Evolutionary conservation across 805 yeast species (phyloP).

Genomic region (Teunomyces gatunensis): DNA sequence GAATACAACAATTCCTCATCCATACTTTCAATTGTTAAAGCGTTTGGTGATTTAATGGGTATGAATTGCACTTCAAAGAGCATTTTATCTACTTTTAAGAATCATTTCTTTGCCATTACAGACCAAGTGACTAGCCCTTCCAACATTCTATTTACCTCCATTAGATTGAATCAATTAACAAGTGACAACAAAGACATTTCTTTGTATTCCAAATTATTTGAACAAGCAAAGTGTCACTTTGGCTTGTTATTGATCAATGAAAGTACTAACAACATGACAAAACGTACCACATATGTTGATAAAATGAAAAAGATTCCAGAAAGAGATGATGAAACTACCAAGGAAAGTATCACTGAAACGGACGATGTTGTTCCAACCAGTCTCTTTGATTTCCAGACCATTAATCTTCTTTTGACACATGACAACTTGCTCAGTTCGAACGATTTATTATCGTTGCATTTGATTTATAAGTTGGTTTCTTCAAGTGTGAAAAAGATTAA

Average conservation of each 20-base stretch:
- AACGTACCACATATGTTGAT: neutral
- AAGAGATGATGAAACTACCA: neutral
- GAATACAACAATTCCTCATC: constrained; percentile 31
- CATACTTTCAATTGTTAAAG: constrained; percentile 32
- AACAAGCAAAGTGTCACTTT: constrained; percentile 26
- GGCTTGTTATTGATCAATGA: constrained; percentile 30
- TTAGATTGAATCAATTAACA: constrained; percentile 15
- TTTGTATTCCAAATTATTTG: constrained; percentile 26
- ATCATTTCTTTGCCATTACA: constrained; percentile 29
- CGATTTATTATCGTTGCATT: constrained; percentile 32
- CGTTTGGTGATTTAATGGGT: constrained; percentile 32
- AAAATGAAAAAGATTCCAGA: neutral
- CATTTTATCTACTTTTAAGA: constrained; percentile 29
- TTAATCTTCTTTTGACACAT: constrained; percentile 30
- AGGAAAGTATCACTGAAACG: constrained; percentile 4
- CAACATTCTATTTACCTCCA: constrained; percentile 26
- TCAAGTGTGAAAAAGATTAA: constrained; percentile 13
- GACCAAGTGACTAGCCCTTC: constrained; percentile 27
- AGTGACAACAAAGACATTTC: constrained; percentile 18
- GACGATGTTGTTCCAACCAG: constrained; percentile 7
- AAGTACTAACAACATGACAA: neutral
- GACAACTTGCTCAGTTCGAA: constrained; percentile 32
- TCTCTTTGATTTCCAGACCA: constrained; percentile 12
- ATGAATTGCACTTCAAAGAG: constrained; percentile 27
- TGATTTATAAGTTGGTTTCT: constrained; percentile 21